Conservation (phyloP, 257 asterid genomes). For the Fraxinus quadrangulata region DNA sequence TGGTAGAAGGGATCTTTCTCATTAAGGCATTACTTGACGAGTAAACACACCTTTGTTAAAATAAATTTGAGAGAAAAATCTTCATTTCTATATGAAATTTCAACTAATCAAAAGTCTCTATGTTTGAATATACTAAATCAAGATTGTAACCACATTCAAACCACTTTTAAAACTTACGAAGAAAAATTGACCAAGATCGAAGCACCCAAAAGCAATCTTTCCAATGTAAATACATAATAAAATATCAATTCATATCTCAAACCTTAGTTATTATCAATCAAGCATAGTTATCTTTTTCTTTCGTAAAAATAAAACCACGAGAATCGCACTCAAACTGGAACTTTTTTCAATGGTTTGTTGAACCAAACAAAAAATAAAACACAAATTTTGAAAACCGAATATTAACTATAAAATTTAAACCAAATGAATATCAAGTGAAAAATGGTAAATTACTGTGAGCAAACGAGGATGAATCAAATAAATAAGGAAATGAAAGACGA, state of each 20-base stretch:
- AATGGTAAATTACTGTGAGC: background rate
- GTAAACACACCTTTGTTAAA: background rate
- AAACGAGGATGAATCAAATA: background rate
- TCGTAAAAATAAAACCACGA: background rate
- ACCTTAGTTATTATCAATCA: background rate
- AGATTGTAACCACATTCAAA: background rate
- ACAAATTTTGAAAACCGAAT: background rate
- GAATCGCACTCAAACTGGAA: background rate
- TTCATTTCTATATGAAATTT: background rate
- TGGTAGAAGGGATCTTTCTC: background rate
- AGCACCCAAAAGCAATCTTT: background rate
- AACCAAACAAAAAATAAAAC: background rate
- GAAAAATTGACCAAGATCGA: background rate
- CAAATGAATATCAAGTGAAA: background rate
- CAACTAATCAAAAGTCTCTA: background rate
- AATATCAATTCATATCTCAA: background rate
- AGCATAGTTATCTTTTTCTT: background rate
- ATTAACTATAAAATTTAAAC: background rate
- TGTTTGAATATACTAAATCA: background rate
- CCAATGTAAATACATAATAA: background rate
- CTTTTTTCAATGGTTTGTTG: background rate
- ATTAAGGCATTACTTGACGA: background rate
- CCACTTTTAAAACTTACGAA: background rate
- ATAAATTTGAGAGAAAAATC: background rate
- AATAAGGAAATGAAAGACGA: background rate